phyloP scores from a whole-genome alignment of 768 basidiomycete species.

The Trametes sanguinea region DNA sequence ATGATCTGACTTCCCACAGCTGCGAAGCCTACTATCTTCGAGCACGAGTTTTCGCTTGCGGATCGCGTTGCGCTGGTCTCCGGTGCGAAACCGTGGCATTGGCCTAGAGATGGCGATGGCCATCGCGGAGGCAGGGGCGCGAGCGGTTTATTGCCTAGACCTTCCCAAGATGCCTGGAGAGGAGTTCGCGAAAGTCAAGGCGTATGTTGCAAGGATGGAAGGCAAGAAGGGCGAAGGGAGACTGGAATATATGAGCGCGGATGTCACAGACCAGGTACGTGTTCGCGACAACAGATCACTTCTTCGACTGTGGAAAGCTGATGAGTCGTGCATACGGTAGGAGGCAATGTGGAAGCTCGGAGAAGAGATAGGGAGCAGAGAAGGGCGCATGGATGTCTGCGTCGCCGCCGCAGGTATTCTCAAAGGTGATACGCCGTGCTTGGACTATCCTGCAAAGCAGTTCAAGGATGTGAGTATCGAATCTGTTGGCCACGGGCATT shows the following conservation, averaged over 20 bases:
- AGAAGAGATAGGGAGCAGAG: constrained; percentile 61
- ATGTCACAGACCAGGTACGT: constrained; percentile 63
- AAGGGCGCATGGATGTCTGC: constrained; percentile 73
- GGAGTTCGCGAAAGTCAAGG: constrained; percentile 56
- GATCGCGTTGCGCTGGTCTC: constrained; percentile 42
- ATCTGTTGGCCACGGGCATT: too few relatives aligned
- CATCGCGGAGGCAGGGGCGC: constrained; percentile 69
- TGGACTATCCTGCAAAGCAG: constrained; percentile 64
- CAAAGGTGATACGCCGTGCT: constrained; percentile 52
- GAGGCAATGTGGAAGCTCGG: constrained; percentile 51
- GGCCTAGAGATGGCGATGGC: constrained; percentile 83
- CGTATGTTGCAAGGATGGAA: constrained; percentile 37
- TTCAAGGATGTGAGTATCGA: constrained; percentile 53
- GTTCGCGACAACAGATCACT: too few relatives aligned
- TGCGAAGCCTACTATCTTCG: constrained; percentile 28
- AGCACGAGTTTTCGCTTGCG: constrained; percentile 32
- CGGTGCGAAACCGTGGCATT: constrained; percentile 51
- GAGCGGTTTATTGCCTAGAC: constrained; percentile 68
- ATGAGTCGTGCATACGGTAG: constrained; percentile 4
- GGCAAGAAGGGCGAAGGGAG: constrained; percentile 31
- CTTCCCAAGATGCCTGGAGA: constrained; percentile 54
- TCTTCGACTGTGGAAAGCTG: too few relatives aligned
- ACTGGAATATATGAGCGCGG: constrained; percentile 62
- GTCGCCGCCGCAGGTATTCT: constrained; percentile 78
- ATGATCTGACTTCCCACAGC: not conserved